These are phyloP conservation scores for Kluyveromyces sp. DNA, from an alignment of 1,139 yeast genomes.

Conservation along the genomic window DNA sequence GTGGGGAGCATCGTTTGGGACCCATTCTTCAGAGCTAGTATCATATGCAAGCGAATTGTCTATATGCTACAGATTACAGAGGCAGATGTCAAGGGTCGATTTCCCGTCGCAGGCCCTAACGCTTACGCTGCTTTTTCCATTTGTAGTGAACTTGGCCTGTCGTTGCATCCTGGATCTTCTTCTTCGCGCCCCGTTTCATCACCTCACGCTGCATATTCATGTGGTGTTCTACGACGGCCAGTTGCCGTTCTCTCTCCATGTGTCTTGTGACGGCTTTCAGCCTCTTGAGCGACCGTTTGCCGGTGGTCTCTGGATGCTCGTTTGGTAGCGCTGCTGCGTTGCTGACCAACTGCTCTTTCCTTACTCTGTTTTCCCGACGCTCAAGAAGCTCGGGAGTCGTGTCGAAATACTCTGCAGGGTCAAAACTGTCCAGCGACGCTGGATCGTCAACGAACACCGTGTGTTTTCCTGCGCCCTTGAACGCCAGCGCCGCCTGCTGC, in stretches of 20 bases:
- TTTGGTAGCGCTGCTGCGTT: neutral
- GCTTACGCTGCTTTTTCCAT: constrained; percentile 83
- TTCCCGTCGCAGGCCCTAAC: too few species aligned
- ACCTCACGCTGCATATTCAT: constrained; percentile 76
- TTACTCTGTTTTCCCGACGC: constrained; percentile 68
- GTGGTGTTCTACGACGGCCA: constrained; percentile 59
- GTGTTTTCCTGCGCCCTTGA: constrained; percentile 61
- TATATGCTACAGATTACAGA: too few species aligned
- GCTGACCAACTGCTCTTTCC: constrained; percentile 46
- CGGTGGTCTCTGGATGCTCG: neutral
- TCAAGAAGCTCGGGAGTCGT: constrained; percentile 60
- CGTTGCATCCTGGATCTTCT: constrained; percentile 55
- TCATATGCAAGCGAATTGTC: too few species aligned
- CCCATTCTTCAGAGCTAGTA: too few species aligned
- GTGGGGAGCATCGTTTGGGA: too few species aligned
- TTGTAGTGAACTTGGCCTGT: constrained; percentile 64
- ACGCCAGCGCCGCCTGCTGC: constrained; percentile 47
- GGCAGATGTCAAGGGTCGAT: too few species aligned
- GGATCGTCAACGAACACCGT: constrained; percentile 75
- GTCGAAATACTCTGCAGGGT: constrained; percentile 57
- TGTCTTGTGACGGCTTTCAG: constrained; percentile 50
- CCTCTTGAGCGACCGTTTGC: constrained; percentile 50
- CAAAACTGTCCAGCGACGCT: constrained; percentile 49
- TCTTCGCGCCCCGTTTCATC: constrained; percentile 85
- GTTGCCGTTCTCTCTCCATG: constrained; percentile 59